Percentiles rank a stretch among this genome's conserved stretches.
Conservation (phyloP, 2,329 filamentous ascomycete species). For the Epichloe brachyelytri region DNA sequence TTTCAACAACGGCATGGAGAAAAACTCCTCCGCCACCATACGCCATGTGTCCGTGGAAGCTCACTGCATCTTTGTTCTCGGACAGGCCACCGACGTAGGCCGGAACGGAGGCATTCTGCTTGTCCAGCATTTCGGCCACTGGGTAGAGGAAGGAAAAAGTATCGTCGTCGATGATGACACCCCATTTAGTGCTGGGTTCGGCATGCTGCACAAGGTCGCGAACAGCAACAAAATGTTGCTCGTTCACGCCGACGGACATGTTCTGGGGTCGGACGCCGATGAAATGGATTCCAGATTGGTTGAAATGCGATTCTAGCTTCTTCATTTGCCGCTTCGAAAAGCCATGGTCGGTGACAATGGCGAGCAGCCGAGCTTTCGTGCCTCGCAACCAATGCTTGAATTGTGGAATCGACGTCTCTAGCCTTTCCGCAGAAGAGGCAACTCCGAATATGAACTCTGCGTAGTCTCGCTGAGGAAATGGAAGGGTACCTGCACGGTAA, state of each 20-base stretch:
- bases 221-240: slow-evolving; percentile 45
- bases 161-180: slow-evolving; percentile 47
- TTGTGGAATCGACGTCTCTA: slow-evolving; percentile 35
- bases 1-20: slow-evolving; percentile 35
- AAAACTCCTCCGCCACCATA: slow-evolving; percentile 50
- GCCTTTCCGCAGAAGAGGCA: slow-evolving; percentile 36
- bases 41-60: slow-evolving; percentile 43
- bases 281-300: slow-evolving; percentile 20
- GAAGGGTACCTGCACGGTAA: slow-evolving; percentile 34
- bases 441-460: slow-evolving; percentile 44
- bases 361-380: slow-evolving; percentile 38
- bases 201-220: slow-evolving; percentile 32
- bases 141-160: slow-evolving; percentile 49
- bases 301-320: slow-evolving; percentile 15
- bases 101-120: slow-evolving; percentile 34
- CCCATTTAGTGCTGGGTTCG: slow-evolving; percentile 36
- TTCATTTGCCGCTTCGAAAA: slow-evolving; percentile 12
- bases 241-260: slow-evolving; percentile 27
- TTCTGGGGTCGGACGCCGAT: slow-evolving; percentile 21
- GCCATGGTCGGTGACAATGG: slow-evolving; percentile 30
- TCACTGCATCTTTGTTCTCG: slow-evolving; percentile 39
- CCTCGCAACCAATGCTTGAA: slow-evolving; percentile 44
- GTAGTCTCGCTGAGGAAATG: slow-evolving; percentile 30
- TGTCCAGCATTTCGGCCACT: slow-evolving; percentile 32
- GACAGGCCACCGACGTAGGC: slow-evolving; percentile 45